Evolutionary conservation across 2,329 filamentous ascomycete species (phyloP), one percentile per base, ranked within the genome.

Genomic region (Anthostomella pinea): DNA sequence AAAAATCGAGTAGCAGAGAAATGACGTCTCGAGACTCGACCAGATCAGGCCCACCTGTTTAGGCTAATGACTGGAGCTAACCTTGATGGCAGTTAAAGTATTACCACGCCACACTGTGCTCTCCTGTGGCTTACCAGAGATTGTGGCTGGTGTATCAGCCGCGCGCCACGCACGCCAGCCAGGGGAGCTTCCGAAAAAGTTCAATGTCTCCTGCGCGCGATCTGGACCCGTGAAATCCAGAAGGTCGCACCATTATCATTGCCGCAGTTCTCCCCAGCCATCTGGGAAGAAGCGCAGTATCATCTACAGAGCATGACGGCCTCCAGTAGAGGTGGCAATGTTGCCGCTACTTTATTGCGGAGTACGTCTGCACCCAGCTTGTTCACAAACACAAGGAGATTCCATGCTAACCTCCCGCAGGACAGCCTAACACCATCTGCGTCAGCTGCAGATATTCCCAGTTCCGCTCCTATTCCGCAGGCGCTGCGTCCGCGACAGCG

Each of bases 271-370:
- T 37, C 37, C 32, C 32, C 26, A 15, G 28, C 28, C 21, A 9
- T 8, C 35, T 34, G 40, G 46, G 42, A 45, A 43, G 35, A 35
- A 35, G 26, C 30, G 20, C 35, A 45, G 39, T 30, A 14, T 27
- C 28, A 37, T 30, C 31, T 33, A 25, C 35, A 40, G 18, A 67
- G 37, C 41, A 76, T 81, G 77, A 66, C 72, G 49, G 69, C 72
- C 49, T 70, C 74, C 53, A 77, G 75, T 65, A 75, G 76, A 68
- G 75, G 77, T 48, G 60, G 70, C 48, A 67, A 62, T 55, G 68
- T 69, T 56, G 59, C 71, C 41, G 65, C 69, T 52, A 65, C 66
- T 46, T 62, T 73, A 36, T 51, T 80, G 39, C 66, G 67, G 56
- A 66, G 78, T 81, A 55, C 57, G 72, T 58, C 34, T 23, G n/a